A percentile compares a stretch with the other conserved stretches of the same genome.
Conservation (phyloP, 2,329 filamentous ascomycete genomes). For the Gnomoniopsis sp. region DNA sequence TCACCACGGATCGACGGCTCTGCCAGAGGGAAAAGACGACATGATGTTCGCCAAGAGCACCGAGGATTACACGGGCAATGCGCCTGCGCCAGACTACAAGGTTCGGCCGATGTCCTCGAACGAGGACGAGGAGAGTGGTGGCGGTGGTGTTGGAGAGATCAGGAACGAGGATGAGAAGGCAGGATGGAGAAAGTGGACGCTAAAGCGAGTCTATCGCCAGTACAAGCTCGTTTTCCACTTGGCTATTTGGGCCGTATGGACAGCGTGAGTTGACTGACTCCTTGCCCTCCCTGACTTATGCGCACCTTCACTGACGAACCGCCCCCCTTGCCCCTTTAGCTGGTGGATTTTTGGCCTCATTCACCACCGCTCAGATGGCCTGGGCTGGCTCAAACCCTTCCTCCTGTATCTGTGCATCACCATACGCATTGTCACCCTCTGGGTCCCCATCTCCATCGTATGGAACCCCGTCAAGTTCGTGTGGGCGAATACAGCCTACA, state of each 20-base stretch:
- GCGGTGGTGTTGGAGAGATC: slow-evolving; percentile 40
- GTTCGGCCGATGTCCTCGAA: slow-evolving; percentile 22
- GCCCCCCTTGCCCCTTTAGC: no score
- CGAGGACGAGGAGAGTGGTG: slow-evolving; percentile 29
- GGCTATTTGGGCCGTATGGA: slow-evolving; percentile 36
- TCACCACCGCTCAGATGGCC: slow-evolving; percentile 64
- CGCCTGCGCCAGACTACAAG: slow-evolving; percentile 29
- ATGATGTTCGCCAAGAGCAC: slow-evolving; percentile 44
- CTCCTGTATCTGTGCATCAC: slow-evolving; percentile 73
- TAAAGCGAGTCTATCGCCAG: slow-evolving; percentile 37
- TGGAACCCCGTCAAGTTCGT: slow-evolving; percentile 62
- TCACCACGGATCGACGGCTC: slow-evolving; percentile 36
- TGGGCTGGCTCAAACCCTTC: slow-evolving; percentile 83
- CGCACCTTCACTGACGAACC: slow-evolving; percentile 6
- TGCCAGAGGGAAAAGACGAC: slow-evolving; percentile 36
- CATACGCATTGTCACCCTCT: slow-evolving; percentile 70
- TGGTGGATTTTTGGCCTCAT: slow-evolving; percentile 78
- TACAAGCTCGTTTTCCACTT: slow-evolving; percentile 44
- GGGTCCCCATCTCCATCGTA: slow-evolving; percentile 65
- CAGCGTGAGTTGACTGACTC: slow-evolving; percentile 27
- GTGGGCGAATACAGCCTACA: slow-evolving; percentile 65
- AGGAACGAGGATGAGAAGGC: slow-evolving; percentile 24
- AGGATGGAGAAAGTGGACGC: slow-evolving; percentile 26
- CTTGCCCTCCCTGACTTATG: slow-evolving; percentile 13
- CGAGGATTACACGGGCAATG: slow-evolving; percentile 30